phyloP scores from a whole-genome alignment of 1,139 yeast genomes.

The Magnusiomyces suaveolens region DNA sequence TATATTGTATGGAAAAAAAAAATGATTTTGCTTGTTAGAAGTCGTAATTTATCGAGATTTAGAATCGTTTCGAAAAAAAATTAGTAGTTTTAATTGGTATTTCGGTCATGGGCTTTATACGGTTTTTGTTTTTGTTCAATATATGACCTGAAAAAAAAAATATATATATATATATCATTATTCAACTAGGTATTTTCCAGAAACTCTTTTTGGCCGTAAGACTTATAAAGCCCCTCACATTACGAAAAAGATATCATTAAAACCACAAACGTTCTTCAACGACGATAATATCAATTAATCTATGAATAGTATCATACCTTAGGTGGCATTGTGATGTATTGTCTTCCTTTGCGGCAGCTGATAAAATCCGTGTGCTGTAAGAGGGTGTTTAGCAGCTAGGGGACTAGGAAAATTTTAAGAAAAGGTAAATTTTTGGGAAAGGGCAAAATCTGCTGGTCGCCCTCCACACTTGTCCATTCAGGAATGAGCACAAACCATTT shows the following conservation, averaged over 20 bases:
- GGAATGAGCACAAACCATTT: too few relatives aligned
- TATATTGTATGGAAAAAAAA: conserved; percentile 24
- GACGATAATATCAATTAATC: background rate
- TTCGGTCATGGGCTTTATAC: too few relatives aligned
- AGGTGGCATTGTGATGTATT: conserved; percentile 16
- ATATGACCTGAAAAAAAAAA: too few relatives aligned
- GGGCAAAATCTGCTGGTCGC: background rate
- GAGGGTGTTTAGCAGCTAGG: conserved; percentile 2
- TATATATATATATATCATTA: too few relatives aligned
- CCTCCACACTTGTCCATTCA: background rate
- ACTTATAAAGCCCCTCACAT: too few relatives aligned
- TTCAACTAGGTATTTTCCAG: too few relatives aligned
- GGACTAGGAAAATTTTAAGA: conserved; percentile 1
- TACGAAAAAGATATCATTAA: too few relatives aligned
- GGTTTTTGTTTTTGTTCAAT: too few relatives aligned
- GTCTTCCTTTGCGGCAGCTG: conserved; percentile 7
- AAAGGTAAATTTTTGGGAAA: background rate
- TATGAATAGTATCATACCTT: conserved; percentile 12
- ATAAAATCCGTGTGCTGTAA: conserved; percentile 11
- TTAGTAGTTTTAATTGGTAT: too few relatives aligned
- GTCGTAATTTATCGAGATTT: too few relatives aligned
- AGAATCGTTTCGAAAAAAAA: too few relatives aligned
- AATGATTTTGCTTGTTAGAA: background rate
- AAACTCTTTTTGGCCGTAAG: too few relatives aligned
- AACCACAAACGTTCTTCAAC: background rate